Evolutionary conservation across 1,284 basidiomycete species (phyloP).

Genomic region (Bjerkandera adusta): DNA sequence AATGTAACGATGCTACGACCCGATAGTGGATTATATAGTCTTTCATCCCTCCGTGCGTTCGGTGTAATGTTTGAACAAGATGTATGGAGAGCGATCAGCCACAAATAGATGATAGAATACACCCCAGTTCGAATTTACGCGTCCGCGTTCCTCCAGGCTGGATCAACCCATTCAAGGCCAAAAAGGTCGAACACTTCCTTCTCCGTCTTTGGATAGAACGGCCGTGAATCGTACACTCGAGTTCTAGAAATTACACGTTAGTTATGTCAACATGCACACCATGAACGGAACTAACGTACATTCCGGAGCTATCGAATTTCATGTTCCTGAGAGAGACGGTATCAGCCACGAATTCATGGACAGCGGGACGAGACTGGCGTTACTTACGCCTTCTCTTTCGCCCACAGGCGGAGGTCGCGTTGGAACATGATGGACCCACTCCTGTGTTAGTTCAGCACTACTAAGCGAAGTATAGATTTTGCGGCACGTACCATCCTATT

Average conservation of each 20-base stretch:
- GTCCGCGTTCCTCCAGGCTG: slow-evolving; percentile 68
- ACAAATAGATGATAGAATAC: not conserved
- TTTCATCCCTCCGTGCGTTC: too few relatives aligned
- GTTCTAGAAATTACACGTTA: slow-evolving; percentile 38
- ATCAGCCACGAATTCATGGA: slow-evolving; percentile 3
- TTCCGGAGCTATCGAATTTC: slow-evolving; percentile 79
- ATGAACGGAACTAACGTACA: slow-evolving; percentile 43
- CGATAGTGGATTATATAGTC: too few relatives aligned
- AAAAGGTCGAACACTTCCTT: slow-evolving; percentile 68
- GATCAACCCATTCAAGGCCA: slow-evolving; percentile 67
- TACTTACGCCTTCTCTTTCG: slow-evolving; percentile 55
- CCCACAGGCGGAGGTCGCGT: slow-evolving; percentile 72
- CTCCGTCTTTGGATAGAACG: slow-evolving; percentile 59
- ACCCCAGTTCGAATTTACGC: slow-evolving; percentile 28
- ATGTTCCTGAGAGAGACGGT: slow-evolving; percentile 45
- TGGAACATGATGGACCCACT: slow-evolving; percentile 81
- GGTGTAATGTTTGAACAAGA: too few relatives aligned
- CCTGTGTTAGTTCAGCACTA: slow-evolving; percentile 38
- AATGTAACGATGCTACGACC: too few relatives aligned
- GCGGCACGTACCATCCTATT: slow-evolving; percentile 70
- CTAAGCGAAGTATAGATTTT: not conserved
- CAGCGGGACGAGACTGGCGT: not conserved
- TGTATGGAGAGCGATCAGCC: too few relatives aligned
- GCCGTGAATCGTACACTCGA: slow-evolving; percentile 59
- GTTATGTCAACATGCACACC: slow-evolving; percentile 1